Evolutionary conservation across 345 rosid species (phyloP).

Genomic region (Eucalyptus rudis): DNA sequence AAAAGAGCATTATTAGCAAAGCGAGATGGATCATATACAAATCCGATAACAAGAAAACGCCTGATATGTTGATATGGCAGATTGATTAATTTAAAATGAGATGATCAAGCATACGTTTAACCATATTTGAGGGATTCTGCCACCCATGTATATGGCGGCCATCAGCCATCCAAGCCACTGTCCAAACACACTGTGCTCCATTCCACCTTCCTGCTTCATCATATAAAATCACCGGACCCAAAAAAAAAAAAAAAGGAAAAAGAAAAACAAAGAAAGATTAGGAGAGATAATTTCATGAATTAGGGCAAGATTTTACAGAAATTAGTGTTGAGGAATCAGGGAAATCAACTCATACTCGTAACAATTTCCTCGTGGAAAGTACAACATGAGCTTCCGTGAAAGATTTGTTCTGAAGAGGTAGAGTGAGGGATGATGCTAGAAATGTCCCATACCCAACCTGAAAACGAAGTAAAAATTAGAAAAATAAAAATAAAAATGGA

Average conservation of each 20-base stretch:
- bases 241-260: no score
- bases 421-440: slow-evolving; percentile 52
- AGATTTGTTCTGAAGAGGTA: slow-evolving; percentile 47
- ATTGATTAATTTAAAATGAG: neutral
- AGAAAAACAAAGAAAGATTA: neutral
- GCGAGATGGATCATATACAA: fast-evolving
- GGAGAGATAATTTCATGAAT: neutral
- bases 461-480: neutral
- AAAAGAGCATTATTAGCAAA: neutral
- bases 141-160: slow-evolving; percentile 99
- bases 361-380: slow-evolving; percentile 22
- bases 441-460: slow-evolving; percentile 84
- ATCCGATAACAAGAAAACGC: neutral
- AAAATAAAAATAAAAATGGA: neutral
- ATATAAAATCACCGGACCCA: neutral
- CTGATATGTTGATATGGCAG: fast-evolving
- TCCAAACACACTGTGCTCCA: slow-evolving; percentile 57
- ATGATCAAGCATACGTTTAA: slow-evolving; percentile 38
- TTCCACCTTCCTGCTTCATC: slow-evolving; percentile 28
- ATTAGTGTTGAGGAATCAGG: neutral
- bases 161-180: slow-evolving; percentile 96
- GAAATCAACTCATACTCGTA: slow-evolving; percentile 20
- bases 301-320: neutral
- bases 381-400: slow-evolving; percentile 14
- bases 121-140: slow-evolving; percentile 87